These are phyloP conservation scores for Dipteronia sinensis DNA, from an alignment of 345 rosid species.

Conservation along the genomic window DNA sequence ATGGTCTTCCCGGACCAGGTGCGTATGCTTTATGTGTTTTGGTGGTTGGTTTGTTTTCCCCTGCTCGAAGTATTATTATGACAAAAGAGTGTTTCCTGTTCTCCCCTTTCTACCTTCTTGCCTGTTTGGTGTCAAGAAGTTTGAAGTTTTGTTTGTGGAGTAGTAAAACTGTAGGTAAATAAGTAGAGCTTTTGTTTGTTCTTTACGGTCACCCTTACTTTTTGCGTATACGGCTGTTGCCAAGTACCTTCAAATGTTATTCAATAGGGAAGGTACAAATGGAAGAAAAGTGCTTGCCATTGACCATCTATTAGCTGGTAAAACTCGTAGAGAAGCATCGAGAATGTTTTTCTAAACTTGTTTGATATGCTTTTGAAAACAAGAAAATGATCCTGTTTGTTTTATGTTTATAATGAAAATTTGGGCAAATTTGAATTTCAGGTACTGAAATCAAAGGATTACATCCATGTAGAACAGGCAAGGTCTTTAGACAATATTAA, in stretches of 20 bases:
- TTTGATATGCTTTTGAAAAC: neutral
- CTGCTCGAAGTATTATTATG: neutral
- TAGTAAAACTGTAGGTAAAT: neutral
- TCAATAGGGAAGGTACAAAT: conserved; percentile 62
- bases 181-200: neutral
- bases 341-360: conserved; percentile 92
- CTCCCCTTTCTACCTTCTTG: neutral
- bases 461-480: conserved; percentile 84
- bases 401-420: neutral
- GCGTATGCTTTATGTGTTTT: conserved; percentile 18
- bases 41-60: neutral
- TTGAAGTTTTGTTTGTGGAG: neutral
- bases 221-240: conserved; percentile 79
- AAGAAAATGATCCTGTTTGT: neutral
- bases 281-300: conserved; percentile 59
- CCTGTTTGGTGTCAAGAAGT: neutral
- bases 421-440: conserved; percentile 27
- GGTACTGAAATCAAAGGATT: conserved; percentile 96
- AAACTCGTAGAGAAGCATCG: conserved; percentile 98
- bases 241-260: conserved; percentile 75
- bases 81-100: neutral
- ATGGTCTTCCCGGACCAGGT: conserved; percentile 99
- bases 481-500: conserved; percentile 65
- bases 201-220: conserved; percentile 11
- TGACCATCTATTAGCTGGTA: conserved; percentile 75